Evolutionary conservation across 495 filamentous ascomycete genomes (phyloP), one percentile per base, ranked within the genome.

Genomic region (Talaromyces adpressus): DNA sequence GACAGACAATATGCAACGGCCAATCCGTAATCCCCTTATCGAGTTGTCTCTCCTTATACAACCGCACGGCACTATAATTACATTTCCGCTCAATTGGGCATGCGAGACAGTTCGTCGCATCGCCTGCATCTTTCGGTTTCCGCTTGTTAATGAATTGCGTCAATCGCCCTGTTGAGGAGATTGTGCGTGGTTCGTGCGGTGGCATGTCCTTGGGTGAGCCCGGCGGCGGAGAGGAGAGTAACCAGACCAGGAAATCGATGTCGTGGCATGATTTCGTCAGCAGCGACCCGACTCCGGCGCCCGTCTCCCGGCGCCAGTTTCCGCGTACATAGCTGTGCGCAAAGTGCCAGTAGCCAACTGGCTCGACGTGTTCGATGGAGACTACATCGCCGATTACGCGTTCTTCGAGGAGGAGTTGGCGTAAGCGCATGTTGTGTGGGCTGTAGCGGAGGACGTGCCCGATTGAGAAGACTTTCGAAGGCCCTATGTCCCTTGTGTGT

Each of bases 341-440:
- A 70, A 97, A 98, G 73, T 98, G 94, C 91, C 91, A 98, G 85
- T 88, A 95, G 2, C 94, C 94, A 1, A 98, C 88, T 0, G 94
- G 94, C 73, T 98, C 95, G 1, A 89, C 91, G 70, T 98, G 94
- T 64, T 93, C 90, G 39, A 98, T 78, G 12, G 87, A 91, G 22
- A 96, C 74, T 8, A 96, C 79, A 30, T 97, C 92, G n/a, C 94
- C 94, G 69, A 98, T 86, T 0, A 75, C 71, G 8, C 69, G 68
- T 53, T 93, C 85, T 64, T 87, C 79, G 3, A 91, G 79, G 3
- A 97, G 78, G 3, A 98, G 79, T 65, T 87, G 86, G 59, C 91
- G 84, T 8, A 98, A 82, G 29, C 91, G 72, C 67, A 90, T 89
- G 70, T 98, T 98, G 73, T 97, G 93, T 20, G 92, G 93, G 63